Evolutionary conservation across 176 grass and related monocot species (phyloP).

Genomic region (Saccharum spontaneum): DNA sequence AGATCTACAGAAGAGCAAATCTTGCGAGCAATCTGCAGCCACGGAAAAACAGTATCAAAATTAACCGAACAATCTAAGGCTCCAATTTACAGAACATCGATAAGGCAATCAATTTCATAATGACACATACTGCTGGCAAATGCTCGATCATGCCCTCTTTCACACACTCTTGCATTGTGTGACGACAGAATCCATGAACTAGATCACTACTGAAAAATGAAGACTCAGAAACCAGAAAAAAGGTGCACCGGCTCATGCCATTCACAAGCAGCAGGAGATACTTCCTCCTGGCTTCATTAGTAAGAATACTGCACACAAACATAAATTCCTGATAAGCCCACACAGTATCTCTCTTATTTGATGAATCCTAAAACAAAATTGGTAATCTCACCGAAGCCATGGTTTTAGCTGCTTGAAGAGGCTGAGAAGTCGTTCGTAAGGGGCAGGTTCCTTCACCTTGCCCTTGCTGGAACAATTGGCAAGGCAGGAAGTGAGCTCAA

Average conservation of each 20-base stretch:
- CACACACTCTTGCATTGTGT: slow-evolving; percentile 36
- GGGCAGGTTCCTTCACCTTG: slow-evolving; percentile 44
- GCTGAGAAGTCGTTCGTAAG: slow-evolving; percentile 49
- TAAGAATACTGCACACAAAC: slow-evolving; percentile 48
- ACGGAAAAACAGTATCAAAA: slow-evolving; percentile 15
- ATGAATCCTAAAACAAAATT: neutral
- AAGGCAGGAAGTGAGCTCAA: slow-evolving; percentile 60
- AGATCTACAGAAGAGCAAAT: slow-evolving; percentile 62
- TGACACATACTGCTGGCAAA: slow-evolving; percentile 54
- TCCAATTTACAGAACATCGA: slow-evolving; percentile 6
- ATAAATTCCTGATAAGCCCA: slow-evolving; percentile 14
- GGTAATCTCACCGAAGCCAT: slow-evolving; percentile 62
- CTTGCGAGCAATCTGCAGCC: slow-evolving; percentile 60
- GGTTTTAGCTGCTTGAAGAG: slow-evolving; percentile 61
- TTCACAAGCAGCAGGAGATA: slow-evolving; percentile 51
- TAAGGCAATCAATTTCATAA: slow-evolving; percentile 5
- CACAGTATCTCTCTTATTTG: neutral
- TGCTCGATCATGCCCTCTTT: slow-evolving; percentile 43
- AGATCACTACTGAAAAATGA: slow-evolving; percentile 36
- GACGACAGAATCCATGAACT: slow-evolving; percentile 44
- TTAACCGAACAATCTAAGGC: slow-evolving; percentile 11
- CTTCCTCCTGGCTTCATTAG: slow-evolving; percentile 44
- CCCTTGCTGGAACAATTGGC: slow-evolving; percentile 59
- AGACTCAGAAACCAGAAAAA: slow-evolving; percentile 49
- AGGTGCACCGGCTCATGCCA: slow-evolving; percentile 57